A percentile compares a stretch with the other conserved stretches of the same genome.
phyloP scores from a whole-genome alignment of 2,329 filamentous ascomycete genomes.

The Xylaria multiplex region DNA sequence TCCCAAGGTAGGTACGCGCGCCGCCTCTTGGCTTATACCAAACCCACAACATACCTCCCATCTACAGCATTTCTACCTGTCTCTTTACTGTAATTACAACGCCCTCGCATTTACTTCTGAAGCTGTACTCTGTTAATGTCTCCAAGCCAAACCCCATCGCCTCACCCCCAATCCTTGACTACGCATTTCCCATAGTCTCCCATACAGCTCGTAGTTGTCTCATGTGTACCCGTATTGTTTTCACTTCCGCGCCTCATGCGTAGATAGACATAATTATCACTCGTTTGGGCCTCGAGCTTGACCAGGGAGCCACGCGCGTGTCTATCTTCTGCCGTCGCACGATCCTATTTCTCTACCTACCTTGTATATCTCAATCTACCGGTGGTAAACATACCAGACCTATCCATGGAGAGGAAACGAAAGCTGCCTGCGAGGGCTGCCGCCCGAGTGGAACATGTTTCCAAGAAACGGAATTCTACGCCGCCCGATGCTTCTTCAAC shows the following conservation, averaged over 20 bases:
- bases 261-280: neutral
- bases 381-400: neutral
- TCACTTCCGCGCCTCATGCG: neutral
- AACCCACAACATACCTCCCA: neutral
- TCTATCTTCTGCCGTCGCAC: neutral
- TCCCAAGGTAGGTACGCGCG: neutral
- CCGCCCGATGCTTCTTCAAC: constrained; percentile 64
- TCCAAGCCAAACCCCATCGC: neutral
- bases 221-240: neutral
- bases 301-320: neutral
- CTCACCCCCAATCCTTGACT: neutral
- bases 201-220: neutral
- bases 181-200: neutral
- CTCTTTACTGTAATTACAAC: too few species aligned
- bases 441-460: constrained; percentile 67
- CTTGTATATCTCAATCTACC: constrained; percentile 32
- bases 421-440: constrained; percentile 71
- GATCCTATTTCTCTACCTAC: constrained; percentile 14
- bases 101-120: neutral
- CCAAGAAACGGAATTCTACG: constrained; percentile 69
- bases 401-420: constrained; percentile 71
- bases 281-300: neutral
- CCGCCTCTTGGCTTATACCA: neutral
- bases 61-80: neutral
- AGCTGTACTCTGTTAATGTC: neutral